These are phyloP conservation scores for Calocybe gangraenosa DNA, from an alignment of 768 basidiomycete species.

Conservation along the genomic window DNA sequence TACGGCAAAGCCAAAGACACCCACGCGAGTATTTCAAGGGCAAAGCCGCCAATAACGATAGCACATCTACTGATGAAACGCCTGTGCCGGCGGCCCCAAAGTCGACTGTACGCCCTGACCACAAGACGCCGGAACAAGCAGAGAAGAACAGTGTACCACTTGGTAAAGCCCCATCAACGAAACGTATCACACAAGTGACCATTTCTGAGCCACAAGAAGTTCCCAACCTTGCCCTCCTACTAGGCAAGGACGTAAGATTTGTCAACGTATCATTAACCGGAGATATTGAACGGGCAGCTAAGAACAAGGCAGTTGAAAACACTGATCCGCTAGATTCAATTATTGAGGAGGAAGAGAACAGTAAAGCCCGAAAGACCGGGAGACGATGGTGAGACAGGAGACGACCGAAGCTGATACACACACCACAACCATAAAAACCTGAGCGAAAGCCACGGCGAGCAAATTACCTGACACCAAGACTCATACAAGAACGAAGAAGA, in stretches of 20 bases:
- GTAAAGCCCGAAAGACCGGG: conserved; percentile 17
- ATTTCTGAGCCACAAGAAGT: conserved; percentile 20
- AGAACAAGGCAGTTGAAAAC: conserved; percentile 9
- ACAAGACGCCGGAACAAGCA: conserved; percentile 19
- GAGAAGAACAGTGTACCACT: conserved; percentile 4
- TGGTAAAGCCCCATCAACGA: conserved; percentile 6
- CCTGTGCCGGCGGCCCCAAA: conserved; percentile 1
- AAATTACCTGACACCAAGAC: conserved; percentile 16
- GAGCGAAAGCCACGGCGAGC: conserved; percentile 10
- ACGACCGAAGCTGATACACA: not conserved
- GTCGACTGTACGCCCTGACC: not conserved
- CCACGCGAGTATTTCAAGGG: too few relatives aligned
- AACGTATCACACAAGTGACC: conserved; percentile 15
- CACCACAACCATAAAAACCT: conserved; percentile 5
- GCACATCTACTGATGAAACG: not conserved
- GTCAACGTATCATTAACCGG: conserved; percentile 11
- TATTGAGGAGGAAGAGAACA: conserved; percentile 12
- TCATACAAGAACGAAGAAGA: conserved; percentile 23
- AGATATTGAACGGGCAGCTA: conserved; percentile 12
- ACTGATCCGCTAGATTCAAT: conserved; percentile 16
- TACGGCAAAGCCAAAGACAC: not conserved
- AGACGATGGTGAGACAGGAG: conserved; percentile 18
- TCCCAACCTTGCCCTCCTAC: conserved; percentile 4
- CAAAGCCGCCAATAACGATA: not conserved
- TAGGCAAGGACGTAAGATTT: conserved; percentile 17